Evolutionary conservation across 2,329 filamentous ascomycete species (phyloP).

Genomic region (Sclerotinia subarctica): DNA sequence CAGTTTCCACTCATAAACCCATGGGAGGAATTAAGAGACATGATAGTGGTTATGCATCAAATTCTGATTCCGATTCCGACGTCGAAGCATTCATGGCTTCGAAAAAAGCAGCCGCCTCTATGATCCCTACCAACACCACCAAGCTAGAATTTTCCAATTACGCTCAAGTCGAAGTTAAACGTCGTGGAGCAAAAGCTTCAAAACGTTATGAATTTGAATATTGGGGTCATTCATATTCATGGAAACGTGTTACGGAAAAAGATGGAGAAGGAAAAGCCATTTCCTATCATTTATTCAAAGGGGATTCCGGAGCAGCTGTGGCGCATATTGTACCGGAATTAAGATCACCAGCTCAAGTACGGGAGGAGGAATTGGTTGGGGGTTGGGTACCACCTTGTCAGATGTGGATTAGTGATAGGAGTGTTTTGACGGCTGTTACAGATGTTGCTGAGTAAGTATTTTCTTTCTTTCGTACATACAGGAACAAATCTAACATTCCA

Average conservation of each 20-base stretch:
- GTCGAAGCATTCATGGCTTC: conserved; percentile 33
- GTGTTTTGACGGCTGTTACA: conserved; percentile 61
- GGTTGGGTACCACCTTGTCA: conserved; percentile 89
- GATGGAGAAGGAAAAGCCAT: conserved; percentile 61
- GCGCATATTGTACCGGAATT: conserved; percentile 84
- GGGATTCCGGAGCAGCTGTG: conserved; percentile 59
- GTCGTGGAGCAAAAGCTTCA: conserved; percentile 60
- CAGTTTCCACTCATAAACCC: conserved; percentile 22
- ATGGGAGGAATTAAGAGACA: conserved; percentile 28
- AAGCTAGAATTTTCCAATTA: conserved; percentile 98
- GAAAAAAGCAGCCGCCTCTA: conserved; percentile 30
- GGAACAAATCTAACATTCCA: not conserved
- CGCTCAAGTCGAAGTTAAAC: conserved; percentile 79
- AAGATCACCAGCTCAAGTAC: conserved; percentile 65
- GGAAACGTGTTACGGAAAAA: conserved; percentile 72
- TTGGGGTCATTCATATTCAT: conserved; percentile 83
- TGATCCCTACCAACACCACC: conserved; percentile 67
- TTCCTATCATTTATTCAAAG: conserved; percentile 76
- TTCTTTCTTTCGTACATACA: not conserved
- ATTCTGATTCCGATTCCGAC: conserved; percentile 39
- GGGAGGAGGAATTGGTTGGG: conserved; percentile 71
- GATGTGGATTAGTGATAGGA: conserved; percentile 81
- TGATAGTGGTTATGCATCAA: conserved; percentile 58
- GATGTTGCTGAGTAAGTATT: conserved; percentile 81
- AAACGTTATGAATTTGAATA: conserved; percentile 91